Conservation (phyloP, 2,329 filamentous ascomycete species). For the Nemania diffusa region DNA sequence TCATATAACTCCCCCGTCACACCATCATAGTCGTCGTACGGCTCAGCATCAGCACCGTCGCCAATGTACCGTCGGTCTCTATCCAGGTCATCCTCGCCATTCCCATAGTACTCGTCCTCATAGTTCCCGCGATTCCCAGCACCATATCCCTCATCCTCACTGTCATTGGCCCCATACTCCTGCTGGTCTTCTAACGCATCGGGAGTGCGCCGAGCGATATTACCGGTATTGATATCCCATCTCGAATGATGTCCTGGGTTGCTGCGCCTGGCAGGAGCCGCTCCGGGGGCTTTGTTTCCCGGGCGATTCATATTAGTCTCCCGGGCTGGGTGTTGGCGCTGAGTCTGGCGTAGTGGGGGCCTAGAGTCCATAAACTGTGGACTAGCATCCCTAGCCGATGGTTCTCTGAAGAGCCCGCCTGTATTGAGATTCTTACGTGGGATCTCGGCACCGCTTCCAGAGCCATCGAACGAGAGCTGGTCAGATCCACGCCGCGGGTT, state of each 20-base stretch:
- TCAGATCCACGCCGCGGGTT: background rate
- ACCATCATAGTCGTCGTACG: background rate
- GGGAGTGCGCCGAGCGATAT: background rate
- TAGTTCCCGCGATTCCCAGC: background rate
- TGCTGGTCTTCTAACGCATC: background rate
- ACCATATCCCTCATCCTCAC: background rate
- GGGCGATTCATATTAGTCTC: background rate
- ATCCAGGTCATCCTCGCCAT: background rate
- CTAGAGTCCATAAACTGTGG: background rate
- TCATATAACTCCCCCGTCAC: background rate
- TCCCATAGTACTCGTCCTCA: background rate
- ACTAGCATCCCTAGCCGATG: background rate
- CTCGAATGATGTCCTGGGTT: background rate
- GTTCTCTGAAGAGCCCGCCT: background rate
- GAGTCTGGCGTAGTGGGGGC: background rate
- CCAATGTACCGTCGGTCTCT: background rate
- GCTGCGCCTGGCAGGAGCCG: background rate
- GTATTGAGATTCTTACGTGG: background rate
- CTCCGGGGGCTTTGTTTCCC: background rate
- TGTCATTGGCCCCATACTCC: background rate
- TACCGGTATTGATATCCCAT: background rate
- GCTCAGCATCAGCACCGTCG: conserved; percentile 1
- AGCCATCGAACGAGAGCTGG: background rate
- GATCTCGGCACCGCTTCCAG: background rate
- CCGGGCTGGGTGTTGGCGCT: background rate